phyloP scores from a whole-genome alignment of 2,329 filamentous ascomycete genomes.

The Dothideomycetidae sp. region DNA sequence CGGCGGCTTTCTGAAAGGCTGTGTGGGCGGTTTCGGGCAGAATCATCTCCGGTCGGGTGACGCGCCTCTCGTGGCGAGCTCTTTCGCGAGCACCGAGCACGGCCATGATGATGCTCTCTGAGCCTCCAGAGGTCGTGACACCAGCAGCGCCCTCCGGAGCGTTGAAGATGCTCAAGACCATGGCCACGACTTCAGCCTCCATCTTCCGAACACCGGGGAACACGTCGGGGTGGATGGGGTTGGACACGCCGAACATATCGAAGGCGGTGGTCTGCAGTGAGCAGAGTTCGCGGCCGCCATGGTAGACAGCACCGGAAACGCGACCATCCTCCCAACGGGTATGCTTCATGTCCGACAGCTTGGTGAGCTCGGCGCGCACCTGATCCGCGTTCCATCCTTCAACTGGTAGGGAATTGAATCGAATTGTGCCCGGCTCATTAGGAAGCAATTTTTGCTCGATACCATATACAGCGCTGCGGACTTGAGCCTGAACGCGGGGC shows the following conservation, averaged over 20 bases:
- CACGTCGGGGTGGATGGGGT: conserved; percentile 95
- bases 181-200: conserved; percentile 95
- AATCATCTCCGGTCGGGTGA: conserved; percentile 95
- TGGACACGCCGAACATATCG: conserved; percentile 84
- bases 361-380: conserved; percentile 64
- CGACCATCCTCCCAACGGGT: conserved; percentile 93
- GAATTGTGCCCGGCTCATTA: conserved; percentile 52
- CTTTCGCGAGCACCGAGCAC: conserved; percentile 83
- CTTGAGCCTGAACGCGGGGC: conserved; percentile 69
- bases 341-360: conserved; percentile 75
- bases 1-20: conserved; percentile 85
- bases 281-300: conserved; percentile 71
- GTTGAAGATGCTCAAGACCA: conserved; percentile 71
- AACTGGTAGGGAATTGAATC: conserved; percentile 64
- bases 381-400: conserved; percentile 71
- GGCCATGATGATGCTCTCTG: conserved; percentile 94
- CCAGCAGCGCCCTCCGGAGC: conserved; percentile 74
- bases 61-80: conserved; percentile 67
- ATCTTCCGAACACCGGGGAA: conserved; percentile 98
- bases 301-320: conserved; percentile 91
- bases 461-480: conserved; percentile 65
- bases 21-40: conserved; percentile 89
- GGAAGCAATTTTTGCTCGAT: conserved; percentile 74
- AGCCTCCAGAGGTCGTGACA: conserved; percentile 82
- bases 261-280: conserved; percentile 85